Percentiles rank a stretch among this genome's conserved stretches.
These are phyloP conservation scores for Pythium dissotocum DNA, from an alignment of 352 stramenopile species.

Conservation along the genomic window DNA sequence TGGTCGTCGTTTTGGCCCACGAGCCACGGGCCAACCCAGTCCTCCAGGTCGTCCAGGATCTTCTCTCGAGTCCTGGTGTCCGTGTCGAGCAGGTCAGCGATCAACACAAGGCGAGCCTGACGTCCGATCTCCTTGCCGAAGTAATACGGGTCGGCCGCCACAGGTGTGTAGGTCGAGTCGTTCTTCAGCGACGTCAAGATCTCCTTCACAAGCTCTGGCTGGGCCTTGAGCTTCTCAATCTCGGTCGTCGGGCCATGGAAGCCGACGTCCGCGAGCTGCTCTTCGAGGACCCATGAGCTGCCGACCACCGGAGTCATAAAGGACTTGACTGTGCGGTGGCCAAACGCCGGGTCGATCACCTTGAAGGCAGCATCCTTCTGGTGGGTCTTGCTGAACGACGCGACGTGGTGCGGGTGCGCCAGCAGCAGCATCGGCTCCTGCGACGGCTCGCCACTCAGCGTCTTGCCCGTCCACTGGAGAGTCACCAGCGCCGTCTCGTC, in stretches of 20 bases:
- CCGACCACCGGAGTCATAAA: constrained; percentile 76
- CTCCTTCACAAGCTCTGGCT: constrained; percentile 41
- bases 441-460: constrained; percentile 28
- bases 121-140: constrained; percentile 87
- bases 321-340: constrained; percentile 78
- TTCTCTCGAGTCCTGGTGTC: constrained; percentile 43
- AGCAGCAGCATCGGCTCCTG: constrained; percentile 59
- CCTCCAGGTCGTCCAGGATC: constrained; percentile 63
- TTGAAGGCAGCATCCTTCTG: constrained; percentile 34
- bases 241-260: constrained; percentile 38
- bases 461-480: constrained; percentile 65
- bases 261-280: constrained; percentile 49
- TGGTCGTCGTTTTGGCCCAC: constrained; percentile 70
- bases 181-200: constrained; percentile 59
- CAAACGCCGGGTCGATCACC: constrained; percentile 41
- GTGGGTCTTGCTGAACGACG: constrained; percentile 38
- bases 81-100: constrained; percentile 74
- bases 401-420: constrained; percentile 71
- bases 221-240: constrained; percentile 7
- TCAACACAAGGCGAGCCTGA: constrained; percentile 75
- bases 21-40: constrained; percentile 80
- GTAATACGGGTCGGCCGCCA: constrained; percentile 75
- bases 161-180: constrained; percentile 69
- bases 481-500: constrained; percentile 37
- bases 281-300: constrained; percentile 60